Base-by-base conservation (phyloP, 768 basidiomycete genomes). In the Auricularia heimuer region DNA sequence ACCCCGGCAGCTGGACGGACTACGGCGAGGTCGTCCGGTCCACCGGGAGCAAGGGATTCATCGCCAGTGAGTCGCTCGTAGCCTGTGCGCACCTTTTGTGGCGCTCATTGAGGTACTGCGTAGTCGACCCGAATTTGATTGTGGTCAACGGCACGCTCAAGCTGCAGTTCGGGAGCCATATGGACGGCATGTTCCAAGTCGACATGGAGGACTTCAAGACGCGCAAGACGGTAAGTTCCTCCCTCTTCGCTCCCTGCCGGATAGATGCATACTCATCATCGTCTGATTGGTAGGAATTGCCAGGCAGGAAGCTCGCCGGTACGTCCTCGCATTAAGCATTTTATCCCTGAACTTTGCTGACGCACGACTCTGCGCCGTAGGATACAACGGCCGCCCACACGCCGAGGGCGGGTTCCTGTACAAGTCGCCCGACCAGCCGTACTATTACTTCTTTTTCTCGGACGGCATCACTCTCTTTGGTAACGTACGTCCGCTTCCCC, bases 391-490 rank as follows among this genome's bases (percentile, higher is more conserved):
- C 47, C 16, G 16, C 16, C 18, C 47, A 18, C 8, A 42, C 39
- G 47, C 18, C 18, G 47, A 51, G 47, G 47, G 64, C 39, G 64
- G 36, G 14, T 58, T 64, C 64, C 6, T 64, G 35, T 64, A 64
- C 56, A 37, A 61, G 1, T 51, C 64, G 16, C 10, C 54, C n/a
- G 34, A 24, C 6, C 29, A n/a, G n/a, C 11, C 10, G 7, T 60
- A 18, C 7, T 33, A 33, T 29, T 60, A 60, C 24, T 63, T 44
- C 47, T 70, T 72, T 65, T 68, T 66, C 45, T 67, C 67, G 18
- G 62, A 69, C 35, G 64, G 65, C 4, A 64, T 70, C 63, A 69
- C 56, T 63, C 70, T 69, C 24, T 68, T 65, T 65, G 54, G 10
- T 47, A n/a, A 45, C 47, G 47, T 51, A 21, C 47, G 47, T 18